Conservation (phyloP, 139 green algal species). For the Haematococcus lacustris region DNA sequence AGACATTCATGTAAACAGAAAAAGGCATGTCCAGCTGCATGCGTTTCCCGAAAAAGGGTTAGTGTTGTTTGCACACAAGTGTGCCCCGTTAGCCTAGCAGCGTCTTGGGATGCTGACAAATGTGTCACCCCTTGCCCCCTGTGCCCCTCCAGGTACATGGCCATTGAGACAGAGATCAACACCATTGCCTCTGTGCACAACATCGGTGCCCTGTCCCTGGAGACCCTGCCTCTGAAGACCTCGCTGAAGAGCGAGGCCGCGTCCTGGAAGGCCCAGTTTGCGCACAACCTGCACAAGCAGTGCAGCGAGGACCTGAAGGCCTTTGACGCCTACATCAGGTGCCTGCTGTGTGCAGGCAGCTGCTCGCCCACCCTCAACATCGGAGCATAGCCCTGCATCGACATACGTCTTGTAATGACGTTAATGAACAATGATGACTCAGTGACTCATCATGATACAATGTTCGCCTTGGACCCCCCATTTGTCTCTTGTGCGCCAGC, state of each 20-base stretch:
- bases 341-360: neutral
- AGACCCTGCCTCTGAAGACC: slow-evolving; percentile 80
- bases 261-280: slow-evolving; percentile 89
- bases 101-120: neutral
- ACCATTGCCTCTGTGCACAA: slow-evolving; percentile 66
- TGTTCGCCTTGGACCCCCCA: slow-evolving; percentile 1
- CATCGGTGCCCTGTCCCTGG: slow-evolving; percentile 76
- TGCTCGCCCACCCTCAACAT: no score
- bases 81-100: neutral
- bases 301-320: slow-evolving; percentile 70
- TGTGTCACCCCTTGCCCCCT: neutral
- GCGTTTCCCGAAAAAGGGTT: neutral
- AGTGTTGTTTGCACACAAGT: neutral
- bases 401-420: no score
- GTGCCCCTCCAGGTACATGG: slow-evolving; percentile 8
- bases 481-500: no score
- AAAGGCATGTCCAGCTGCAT: no score
- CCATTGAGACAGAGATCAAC: slow-evolving; percentile 47
- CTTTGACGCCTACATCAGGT: slow-evolving; percentile 78
- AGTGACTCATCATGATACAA: neutral
- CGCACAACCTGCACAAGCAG: slow-evolving; percentile 86
- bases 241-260: slow-evolving; percentile 74
- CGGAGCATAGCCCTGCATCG: no score
- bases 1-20: no score
- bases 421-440: neutral